Evolutionary conservation across 495 filamentous ascomycete species (phyloP).

Genomic region (Hypomontagnella monticulosa): DNA sequence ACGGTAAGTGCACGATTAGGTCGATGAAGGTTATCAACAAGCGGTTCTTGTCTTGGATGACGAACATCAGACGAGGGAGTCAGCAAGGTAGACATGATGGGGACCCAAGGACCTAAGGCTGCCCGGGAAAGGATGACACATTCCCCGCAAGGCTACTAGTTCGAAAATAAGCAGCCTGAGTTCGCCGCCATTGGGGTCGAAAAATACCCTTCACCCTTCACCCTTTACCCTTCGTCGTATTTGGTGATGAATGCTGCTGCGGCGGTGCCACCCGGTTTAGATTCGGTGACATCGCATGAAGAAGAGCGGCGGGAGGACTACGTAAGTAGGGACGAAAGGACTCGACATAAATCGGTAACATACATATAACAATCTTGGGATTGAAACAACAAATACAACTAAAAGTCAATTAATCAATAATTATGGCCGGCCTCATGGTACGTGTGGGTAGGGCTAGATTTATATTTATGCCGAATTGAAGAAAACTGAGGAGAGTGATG

Average conservation of each 20-base stretch:
- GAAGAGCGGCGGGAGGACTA: conserved; percentile 26
- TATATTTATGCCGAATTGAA: too few relatives aligned
- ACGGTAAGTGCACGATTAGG: conserved; percentile 21
- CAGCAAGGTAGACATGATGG: conserved; percentile 10
- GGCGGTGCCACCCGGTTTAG: conserved; percentile 33
- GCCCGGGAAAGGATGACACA: conserved; percentile 9
- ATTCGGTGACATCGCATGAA: conserved; percentile 40
- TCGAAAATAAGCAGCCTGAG: conserved; percentile 17
- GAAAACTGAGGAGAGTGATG: too few relatives aligned
- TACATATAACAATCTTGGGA: conserved; percentile 1
- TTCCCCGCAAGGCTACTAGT: conserved; percentile 34
- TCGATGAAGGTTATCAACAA: conserved; percentile 23
- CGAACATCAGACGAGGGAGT: conserved; percentile 1
- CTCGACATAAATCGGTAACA: neutral
- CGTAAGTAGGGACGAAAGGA: conserved; percentile 1
- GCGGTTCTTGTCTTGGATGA: conserved; percentile 20
- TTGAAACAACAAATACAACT: neutral
- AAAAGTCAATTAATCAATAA: too few relatives aligned
- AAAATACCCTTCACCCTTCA: too few relatives aligned
- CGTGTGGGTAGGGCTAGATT: too few relatives aligned
- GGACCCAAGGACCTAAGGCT: conserved; percentile 1
- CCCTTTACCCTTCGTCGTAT: conserved; percentile 18
- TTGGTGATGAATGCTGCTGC: conserved; percentile 27
- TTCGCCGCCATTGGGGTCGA: conserved; percentile 20
- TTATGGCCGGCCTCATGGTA: too few relatives aligned